These are phyloP conservation scores for Penicillium palitans DNA, from an alignment of 2,329 filamentous ascomycete genomes.

Conservation along the genomic window DNA sequence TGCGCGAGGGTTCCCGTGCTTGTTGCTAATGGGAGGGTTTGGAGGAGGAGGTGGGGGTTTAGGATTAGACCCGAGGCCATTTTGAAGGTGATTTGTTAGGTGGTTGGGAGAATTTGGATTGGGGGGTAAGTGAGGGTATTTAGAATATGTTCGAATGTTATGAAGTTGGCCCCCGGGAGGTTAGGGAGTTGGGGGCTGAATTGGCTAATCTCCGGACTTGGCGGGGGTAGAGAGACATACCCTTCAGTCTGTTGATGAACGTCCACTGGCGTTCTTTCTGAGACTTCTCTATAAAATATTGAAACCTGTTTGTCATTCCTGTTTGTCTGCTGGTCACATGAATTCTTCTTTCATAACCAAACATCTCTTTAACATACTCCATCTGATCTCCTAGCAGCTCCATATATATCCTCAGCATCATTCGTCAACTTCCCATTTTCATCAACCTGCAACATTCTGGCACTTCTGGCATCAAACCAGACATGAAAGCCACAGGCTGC, in stretches of 20 bases:
- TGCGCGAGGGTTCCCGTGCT: conserved; percentile 22
- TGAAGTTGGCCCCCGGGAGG: too few relatives aligned
- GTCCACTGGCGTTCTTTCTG: neutral
- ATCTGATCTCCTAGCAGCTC: neutral
- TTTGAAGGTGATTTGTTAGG: neutral
- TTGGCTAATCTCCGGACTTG: neutral
- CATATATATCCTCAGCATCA: neutral
- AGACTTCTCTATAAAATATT: neutral
- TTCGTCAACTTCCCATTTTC: neutral
- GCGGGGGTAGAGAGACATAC: too few relatives aligned
- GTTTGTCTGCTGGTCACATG: neutral
- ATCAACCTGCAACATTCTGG: neutral
- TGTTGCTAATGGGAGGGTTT: conserved; percentile 15
- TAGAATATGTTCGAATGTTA: too few relatives aligned
- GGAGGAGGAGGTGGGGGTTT: conserved; percentile 19
- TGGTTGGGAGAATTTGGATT: neutral
- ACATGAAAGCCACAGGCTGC: too few relatives aligned
- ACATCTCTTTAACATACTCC: neutral
- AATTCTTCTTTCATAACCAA: neutral
- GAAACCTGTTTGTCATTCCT: too few relatives aligned
- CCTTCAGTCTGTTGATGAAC: neutral
- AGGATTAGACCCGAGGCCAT: conserved; percentile 24
- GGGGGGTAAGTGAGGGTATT: too few relatives aligned
- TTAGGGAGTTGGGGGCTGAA: neutral
- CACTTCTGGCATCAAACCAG: too few relatives aligned